Conservation (phyloP, 768 basidiomycete species). For the Dacryopinax primogenitus region DNA sequence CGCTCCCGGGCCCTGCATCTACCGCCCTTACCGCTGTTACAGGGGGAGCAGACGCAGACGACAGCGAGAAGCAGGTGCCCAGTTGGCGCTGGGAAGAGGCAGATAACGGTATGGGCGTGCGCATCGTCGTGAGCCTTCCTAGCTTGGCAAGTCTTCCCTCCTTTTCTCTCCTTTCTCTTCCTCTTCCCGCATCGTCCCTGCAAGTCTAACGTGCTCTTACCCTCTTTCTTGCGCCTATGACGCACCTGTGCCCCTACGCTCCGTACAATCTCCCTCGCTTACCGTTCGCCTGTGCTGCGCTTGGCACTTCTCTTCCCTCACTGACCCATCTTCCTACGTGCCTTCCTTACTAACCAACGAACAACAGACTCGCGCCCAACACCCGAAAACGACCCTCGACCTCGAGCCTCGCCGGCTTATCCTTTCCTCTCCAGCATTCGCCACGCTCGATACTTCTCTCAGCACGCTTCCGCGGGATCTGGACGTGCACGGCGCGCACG, state of each 20-base stretch:
- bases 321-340: too few species aligned
- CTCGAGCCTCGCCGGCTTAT: background rate
- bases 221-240: conserved; percentile 8
- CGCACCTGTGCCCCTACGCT: background rate
- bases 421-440: conserved; percentile 2
- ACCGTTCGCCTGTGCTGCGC: background rate
- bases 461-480: background rate
- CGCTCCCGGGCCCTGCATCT: too few species aligned
- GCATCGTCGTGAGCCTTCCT: background rate
- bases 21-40: background rate
- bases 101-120: background rate
- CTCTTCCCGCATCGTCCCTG: conserved; percentile 10
- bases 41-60: too few species aligned
- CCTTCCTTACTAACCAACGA: too few species aligned
- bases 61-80: background rate
- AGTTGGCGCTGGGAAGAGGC: background rate
- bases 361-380: conserved; percentile 3
- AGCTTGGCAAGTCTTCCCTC: conserved; percentile 1
- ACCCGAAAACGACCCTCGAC: conserved; percentile 1
- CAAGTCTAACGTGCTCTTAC: conserved; percentile 4
- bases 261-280: background rate
- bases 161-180: too few species aligned
- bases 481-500: background rate
- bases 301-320: too few species aligned
- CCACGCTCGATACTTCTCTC: background rate